Evolutionary conservation across 768 basidiomycete species (phyloP).

Genomic region (Serendipita vermifera): DNA sequence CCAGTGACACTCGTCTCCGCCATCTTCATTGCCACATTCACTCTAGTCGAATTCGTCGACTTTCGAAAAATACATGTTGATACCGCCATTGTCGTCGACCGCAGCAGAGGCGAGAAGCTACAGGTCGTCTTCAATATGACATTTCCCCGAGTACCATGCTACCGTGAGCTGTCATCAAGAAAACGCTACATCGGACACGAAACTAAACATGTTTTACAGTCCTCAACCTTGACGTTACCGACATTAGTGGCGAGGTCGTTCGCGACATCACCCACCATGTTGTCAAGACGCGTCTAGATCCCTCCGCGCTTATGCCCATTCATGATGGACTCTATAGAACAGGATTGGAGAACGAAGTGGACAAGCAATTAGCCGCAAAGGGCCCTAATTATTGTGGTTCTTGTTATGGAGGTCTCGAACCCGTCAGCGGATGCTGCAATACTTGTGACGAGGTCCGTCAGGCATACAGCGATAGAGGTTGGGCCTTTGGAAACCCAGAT

Average conservation of each 20-base stretch:
- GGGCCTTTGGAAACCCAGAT: slow-evolving; percentile 89
- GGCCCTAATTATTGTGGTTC: slow-evolving; percentile 74
- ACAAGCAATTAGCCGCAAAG: slow-evolving; percentile 54
- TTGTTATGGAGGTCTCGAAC: slow-evolving; percentile 79
- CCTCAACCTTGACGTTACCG: slow-evolving; percentile 92
- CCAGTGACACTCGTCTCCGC: slow-evolving; percentile 85
- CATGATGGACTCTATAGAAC: slow-evolving; percentile 23
- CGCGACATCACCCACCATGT: slow-evolving; percentile 83
- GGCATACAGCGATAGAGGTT: slow-evolving; percentile 81
- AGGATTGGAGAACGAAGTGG: slow-evolving; percentile 77
- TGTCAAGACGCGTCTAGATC: slow-evolving; percentile 63
- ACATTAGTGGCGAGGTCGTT: slow-evolving; percentile 93
- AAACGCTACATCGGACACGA: neutral
- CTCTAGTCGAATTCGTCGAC: slow-evolving; percentile 90
- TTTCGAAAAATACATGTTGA: slow-evolving; percentile 78
- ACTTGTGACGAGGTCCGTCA: slow-evolving; percentile 89
- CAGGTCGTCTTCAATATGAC: slow-evolving; percentile 85
- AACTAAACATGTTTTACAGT: slow-evolving; percentile 35
- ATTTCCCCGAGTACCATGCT: slow-evolving; percentile 95
- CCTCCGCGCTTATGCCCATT: slow-evolving; percentile 20
- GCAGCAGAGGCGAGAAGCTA: slow-evolving; percentile 87
- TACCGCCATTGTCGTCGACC: slow-evolving; percentile 89
- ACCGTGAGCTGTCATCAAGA: slow-evolving; percentile 48
- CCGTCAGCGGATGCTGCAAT: slow-evolving; percentile 80
- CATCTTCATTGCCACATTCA: slow-evolving; percentile 83